Base-by-base conservation (phyloP, 2,329 filamentous ascomycete genomes). In the Pyrenophora teres region DNA sequence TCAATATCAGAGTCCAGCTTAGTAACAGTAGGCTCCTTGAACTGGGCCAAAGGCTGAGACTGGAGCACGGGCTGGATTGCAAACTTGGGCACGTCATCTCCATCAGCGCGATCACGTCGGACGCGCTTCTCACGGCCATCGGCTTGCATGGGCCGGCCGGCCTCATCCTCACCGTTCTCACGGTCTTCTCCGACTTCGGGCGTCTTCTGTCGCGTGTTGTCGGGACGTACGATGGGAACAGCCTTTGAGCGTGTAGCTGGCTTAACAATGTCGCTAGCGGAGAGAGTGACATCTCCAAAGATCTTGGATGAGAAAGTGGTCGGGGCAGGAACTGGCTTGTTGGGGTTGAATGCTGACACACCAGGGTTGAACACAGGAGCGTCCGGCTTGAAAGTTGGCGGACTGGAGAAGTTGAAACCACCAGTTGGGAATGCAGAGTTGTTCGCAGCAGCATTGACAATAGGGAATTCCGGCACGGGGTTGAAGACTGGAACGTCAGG, bases 201-300 rank as follows among this genome's bases (percentile, higher is more conserved):
- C 79, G 85, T 67, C 37, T 60, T 59, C 49, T 70, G 61, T 19
- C 64, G 64, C 18, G 65, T 63, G 50, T 57, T 60, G 49, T 85
- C 80, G 1, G 89, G 89, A 33, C 81, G 81, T 8, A 93, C 76
- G 56, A 96, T 95, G 0, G 92, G 89, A 47, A 96, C 83, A 8
- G 91, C 91, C 75, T 94, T 97, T 4, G 87, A 90, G 62, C 85
- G 86, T 74, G 89, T 91, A 0, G 76, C 72, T 6, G 87, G 82
- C 64, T 88, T 88, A 23, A 84, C 76, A 42, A 85, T 81, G 18
- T 90, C 86, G 12, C 81, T 80, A 27, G 80, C 73, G 47, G 80
- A 83, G 27, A 89, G 76, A 56, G 85, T 83, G 46, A 74, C 63
- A 47, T 68, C 59, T 6, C 70, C 69, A 46, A 73, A 73, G 40